Base-by-base conservation (phyloP, 2,329 filamentous ascomycete species). In the Arthrobotrys megalospora region DNA sequence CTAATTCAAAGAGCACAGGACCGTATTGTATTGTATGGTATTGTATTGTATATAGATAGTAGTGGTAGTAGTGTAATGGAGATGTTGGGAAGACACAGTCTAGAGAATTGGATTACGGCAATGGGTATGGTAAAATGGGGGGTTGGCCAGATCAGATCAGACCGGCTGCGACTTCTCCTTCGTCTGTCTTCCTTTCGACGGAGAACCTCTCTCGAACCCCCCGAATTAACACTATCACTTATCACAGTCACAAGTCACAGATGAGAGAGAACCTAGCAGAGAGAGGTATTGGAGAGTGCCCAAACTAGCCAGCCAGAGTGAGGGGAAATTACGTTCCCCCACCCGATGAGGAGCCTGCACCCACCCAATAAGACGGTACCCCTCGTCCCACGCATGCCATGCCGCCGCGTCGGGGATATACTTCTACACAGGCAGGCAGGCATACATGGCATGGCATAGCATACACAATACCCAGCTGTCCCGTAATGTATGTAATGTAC, bases 291-390 rank as follows among this genome's bases (percentile, higher is more conserved):
- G 12, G 14, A 55, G 32, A 55, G 48, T 50, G 47, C 21, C 6
- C n/a, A n/a, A 38, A 8, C 8, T 6, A 10, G 36, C 36, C 11
- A 45, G 11, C 12, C n/a, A 16, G 12, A 60, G 21, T 75, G 70
- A 75, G 70, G 70, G 70, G 70, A 75, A 75, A 75, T 75, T 75
- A 38, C 48, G 47, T 47, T 43, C 53, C 65, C 53, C 48, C 32
- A 52, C 38, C 21, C 50, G 50, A 41, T 28, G 34, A 63, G 38
- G 19, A 41, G 16, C 21, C 48, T 10, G 12, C 16, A 38, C 41
- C 43, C 67, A 62, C 50, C 70, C 70, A 75, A 75, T 75, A 32
- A 67, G 24, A 75, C 36, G 45, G 63, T 60, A 66, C 70, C 70
- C 70, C 63, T 75, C 70, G 63, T 75, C 63, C 70, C 63, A 75